These are phyloP conservation scores for Pythium grandisporangium DNA, from an alignment of 352 stramenopile genomes.

Conservation along the genomic window DNA sequence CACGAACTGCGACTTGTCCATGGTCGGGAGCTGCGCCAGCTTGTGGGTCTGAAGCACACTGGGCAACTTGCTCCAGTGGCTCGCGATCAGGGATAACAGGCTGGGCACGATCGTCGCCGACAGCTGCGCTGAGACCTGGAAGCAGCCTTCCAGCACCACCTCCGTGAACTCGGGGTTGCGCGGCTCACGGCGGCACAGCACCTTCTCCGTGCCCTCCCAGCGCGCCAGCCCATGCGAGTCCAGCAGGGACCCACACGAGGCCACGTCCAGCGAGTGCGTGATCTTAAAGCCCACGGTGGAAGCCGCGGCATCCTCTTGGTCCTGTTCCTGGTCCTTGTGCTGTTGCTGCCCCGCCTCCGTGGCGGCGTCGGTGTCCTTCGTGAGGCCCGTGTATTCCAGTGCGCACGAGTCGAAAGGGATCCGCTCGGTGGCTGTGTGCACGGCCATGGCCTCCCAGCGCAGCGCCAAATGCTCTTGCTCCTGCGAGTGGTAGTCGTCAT, in stretches of 20 bases:
- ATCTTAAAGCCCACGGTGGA: conserved; percentile 69
- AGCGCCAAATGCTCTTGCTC: conserved; percentile 58
- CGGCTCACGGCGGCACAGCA: conserved; percentile 29
- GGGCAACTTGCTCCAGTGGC: conserved; percentile 32
- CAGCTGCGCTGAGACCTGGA: conserved; percentile 26
- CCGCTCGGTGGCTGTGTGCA: conserved; percentile 33
- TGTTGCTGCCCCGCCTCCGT: no score
- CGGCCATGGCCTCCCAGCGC: conserved; percentile 59
- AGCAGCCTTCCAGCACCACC: conserved; percentile 36
- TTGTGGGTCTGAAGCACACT: conserved; percentile 40
- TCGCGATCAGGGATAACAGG: conserved; percentile 27
- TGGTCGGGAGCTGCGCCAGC: conserved; percentile 28
- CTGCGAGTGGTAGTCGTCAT: conserved; percentile 26
- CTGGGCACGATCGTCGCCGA: conserved; percentile 25
- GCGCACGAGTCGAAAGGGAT: conserved; percentile 59
- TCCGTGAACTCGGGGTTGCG: conserved; percentile 44
- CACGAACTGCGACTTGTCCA: conserved; percentile 40
- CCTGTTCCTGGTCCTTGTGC: no score
- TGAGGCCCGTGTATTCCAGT: conserved; percentile 63
- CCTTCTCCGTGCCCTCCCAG: conserved; percentile 35
- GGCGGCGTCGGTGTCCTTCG: conserved; percentile 35
- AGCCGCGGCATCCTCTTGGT: no score
- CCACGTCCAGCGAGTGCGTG: conserved; percentile 37
- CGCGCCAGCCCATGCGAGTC: conserved; percentile 46
- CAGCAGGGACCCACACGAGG: conserved; percentile 53